Evolutionary conservation across 495 filamentous ascomycete genomes (phyloP), one percentile per base, ranked within the genome.

Genomic region (Bathelium albidoporum): DNA sequence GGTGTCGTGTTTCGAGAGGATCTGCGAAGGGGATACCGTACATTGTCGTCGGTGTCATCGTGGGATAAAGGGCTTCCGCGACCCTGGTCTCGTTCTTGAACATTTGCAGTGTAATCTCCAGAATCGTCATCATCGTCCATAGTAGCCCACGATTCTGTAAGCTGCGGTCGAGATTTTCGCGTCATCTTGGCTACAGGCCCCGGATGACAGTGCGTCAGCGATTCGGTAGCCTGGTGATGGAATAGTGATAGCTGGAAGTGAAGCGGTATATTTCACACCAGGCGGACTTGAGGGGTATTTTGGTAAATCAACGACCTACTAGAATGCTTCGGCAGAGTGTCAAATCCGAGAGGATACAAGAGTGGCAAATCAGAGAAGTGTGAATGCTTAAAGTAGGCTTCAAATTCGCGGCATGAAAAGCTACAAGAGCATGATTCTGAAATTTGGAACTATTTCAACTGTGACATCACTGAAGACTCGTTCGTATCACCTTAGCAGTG

Each of bases 61-160:
- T 20, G 14, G 11, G 44, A n/a, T 20, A n/a, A 22, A 16, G 44
- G 20, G 20, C 49, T 18, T 41, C 31, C 61, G 52, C 60, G 52
- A 64, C 36, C 14, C 10, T 29, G 29, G 62, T 43, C 58, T 63
- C 58, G n/a, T 70, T 58, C 3, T 70, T 66, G 22, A 65, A 44
- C 49, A 32, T 59, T 36, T 67, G 61, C 22, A 45, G 34, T 61
- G 12, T 22, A 2, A 29, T 52, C 62, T 1, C 58, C 43, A 1
- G n/a, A 29, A 12, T 71, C 66, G 18, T 64, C 62, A 55, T 65
- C 28, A 58, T 67, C 72, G 3, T 73, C 69, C 24, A 73, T 67
- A 24, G 68, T 68, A 45, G 69, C 72, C 73, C 73, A 76, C 7
- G 72, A 74, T 26, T 73, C 72, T 7, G 62, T 59, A 10, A 71